These are phyloP conservation scores for Arthrobotrys entomopaga DNA, from an alignment of 2,329 filamentous ascomycete genomes.

Conservation along the genomic window DNA sequence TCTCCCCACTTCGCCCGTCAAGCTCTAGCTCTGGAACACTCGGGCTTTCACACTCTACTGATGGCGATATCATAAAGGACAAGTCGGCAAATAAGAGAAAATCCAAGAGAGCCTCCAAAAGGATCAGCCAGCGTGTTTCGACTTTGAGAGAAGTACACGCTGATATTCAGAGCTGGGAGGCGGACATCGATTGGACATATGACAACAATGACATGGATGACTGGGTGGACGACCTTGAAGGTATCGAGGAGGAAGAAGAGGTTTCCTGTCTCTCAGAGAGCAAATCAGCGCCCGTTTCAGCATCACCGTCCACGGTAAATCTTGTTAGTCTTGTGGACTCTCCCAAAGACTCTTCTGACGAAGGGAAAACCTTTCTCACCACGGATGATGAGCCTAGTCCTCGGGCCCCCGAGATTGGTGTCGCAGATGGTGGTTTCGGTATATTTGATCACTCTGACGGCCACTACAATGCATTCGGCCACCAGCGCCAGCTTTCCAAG, in stretches of 20 bases:
- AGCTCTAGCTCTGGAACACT: slow-evolving; percentile 51
- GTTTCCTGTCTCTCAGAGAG: slow-evolving; percentile 16
- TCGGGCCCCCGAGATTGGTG: slow-evolving; percentile 31
- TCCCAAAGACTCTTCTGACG: slow-evolving; percentile 37
- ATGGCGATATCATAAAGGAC: slow-evolving; percentile 2
- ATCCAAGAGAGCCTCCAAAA: slow-evolving; percentile 44
- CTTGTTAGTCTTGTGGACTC: slow-evolving; percentile 15
- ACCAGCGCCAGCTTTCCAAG: slow-evolving; percentile 45
- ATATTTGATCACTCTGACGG: slow-evolving; percentile 44
- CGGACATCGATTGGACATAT: slow-evolving; percentile 52
- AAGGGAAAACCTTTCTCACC: slow-evolving; percentile 27
- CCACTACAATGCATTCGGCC: slow-evolving; percentile 48
- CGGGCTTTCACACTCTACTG: slow-evolving; percentile 12
- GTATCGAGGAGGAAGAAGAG: slow-evolving; percentile 52
- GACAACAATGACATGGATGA: slow-evolving; percentile 48
- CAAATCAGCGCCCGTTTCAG: slow-evolving; percentile 51
- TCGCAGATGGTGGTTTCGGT: slow-evolving; percentile 53
- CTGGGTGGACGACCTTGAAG: slow-evolving; percentile 49
- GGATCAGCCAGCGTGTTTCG: slow-evolving; percentile 31
- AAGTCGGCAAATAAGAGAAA: not conserved
- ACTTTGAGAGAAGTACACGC: slow-evolving; percentile 27
- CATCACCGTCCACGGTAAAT: slow-evolving; percentile 50
- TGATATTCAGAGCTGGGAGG: slow-evolving; percentile 49
- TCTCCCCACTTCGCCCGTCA: slow-evolving; percentile 43
- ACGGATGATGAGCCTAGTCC: slow-evolving; percentile 18